Base-by-base conservation (phyloP, 2,329 filamentous ascomycete genomes). In the Simplicillium sp. region DNA sequence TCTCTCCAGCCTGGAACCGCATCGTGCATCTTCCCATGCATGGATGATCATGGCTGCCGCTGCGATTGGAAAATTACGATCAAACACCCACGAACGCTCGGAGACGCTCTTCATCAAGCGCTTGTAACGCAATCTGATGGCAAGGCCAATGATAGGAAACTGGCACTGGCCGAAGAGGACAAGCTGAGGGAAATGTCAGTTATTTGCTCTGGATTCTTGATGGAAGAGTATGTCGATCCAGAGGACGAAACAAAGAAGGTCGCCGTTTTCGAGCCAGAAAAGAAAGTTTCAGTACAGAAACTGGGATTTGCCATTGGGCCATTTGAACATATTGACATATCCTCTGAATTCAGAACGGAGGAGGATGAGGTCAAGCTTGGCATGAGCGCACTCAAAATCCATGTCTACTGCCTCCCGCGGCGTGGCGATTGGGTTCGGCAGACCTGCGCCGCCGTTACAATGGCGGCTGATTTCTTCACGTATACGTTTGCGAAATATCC, bases 251-350 rank as follows among this genome's bases (percentile, higher is more conserved):
- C 77, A 17, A 88, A 87, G 57, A 96, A 94, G 62, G 88, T 87
- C 2, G 85, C 92, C 56, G 86, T 83, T 0, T 98, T 97, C 56
- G 78, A 80, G 41, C 82, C 85, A 38, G 75, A 76, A 44, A 80
- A 81, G 46, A 79, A 84, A 38, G 78, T 92, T 8, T 81, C 88
- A 1, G 83, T 90, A 2, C 84, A 89, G 46, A 90, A 97, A 57
- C 81, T 98, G 48, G 90, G 89, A 4, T 95, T 98, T 59, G 86
- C 88, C 3, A 77, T 97, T 42, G 92, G 94, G 0, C 92, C 94
- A 0, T 98, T 98, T 57, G 88, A 97, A 60, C 84, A 90, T 50
- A 82, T 97, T 40, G 87, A 96, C 55, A 70, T 98, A 5, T 78
- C 70, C 47, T 84, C 87, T 3, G 85, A 90, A 50, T 95, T 87